These are phyloP conservation scores for Naganishia sp. DNA, from an alignment of 1,284 basidiomycete species.

Conservation along the genomic window DNA sequence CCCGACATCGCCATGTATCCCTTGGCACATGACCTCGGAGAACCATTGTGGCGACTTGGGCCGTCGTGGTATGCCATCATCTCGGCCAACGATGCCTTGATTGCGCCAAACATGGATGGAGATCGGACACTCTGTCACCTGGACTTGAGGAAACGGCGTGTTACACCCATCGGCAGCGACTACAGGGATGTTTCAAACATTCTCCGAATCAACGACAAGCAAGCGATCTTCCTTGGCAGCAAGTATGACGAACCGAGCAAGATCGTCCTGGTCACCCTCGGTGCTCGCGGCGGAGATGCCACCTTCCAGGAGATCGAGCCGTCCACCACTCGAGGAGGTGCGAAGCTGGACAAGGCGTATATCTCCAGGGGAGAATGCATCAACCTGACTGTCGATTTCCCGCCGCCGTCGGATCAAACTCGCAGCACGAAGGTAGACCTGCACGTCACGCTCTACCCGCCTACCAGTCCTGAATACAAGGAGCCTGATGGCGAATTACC, in stretches of 20 bases:
- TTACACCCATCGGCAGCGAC: conserved; percentile 31
- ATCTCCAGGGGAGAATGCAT: conserved; percentile 28
- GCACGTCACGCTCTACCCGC: conserved; percentile 49
- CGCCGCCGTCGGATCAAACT: conserved; percentile 10
- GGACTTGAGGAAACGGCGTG: conserved; percentile 34
- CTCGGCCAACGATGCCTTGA: conserved; percentile 34
- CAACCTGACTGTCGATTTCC: conserved; percentile 23
- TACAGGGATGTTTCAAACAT: conserved; percentile 36
- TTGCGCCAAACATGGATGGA: conserved; percentile 30
- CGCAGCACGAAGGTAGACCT: conserved; percentile 32
- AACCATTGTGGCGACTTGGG: conserved; percentile 43
- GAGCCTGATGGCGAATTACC: conserved; percentile 40
- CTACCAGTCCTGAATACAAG: conserved; percentile 43
- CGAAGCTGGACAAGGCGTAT: conserved; percentile 27
- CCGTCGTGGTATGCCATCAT: conserved; percentile 39
- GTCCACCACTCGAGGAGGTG: conserved; percentile 16
- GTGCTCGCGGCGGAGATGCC: background rate
- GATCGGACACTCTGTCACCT: conserved; percentile 35
- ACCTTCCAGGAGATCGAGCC: conserved; percentile 29
- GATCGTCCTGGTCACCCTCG: conserved; percentile 36
- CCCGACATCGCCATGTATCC: conserved; percentile 33
- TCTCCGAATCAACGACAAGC: conserved; percentile 35
- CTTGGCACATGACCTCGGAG: conserved; percentile 31
- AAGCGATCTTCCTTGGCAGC: conserved; percentile 37
- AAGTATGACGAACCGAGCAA: conserved; percentile 34